Conservation (phyloP, 75 land plant genomes). For the Cryptomeria japonica region DNA sequence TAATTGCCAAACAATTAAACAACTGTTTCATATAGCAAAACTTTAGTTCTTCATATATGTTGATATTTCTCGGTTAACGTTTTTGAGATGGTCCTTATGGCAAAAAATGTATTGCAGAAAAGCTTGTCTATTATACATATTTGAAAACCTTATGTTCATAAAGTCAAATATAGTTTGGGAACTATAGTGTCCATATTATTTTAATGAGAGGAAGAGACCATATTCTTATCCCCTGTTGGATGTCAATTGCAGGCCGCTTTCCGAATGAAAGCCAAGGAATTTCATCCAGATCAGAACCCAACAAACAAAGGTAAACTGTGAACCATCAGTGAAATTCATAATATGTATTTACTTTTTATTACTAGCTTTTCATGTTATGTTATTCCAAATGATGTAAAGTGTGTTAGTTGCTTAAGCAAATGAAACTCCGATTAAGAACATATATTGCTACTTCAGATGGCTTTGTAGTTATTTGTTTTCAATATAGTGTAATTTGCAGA, state of each 20-base stretch:
- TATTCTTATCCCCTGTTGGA: neutral
- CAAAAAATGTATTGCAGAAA: neutral
- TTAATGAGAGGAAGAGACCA: neutral
- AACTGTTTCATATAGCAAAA: neutral
- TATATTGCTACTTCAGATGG: neutral
- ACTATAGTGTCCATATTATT: neutral
- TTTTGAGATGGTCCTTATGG: neutral
- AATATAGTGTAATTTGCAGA: neutral
- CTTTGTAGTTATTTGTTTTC: neutral
- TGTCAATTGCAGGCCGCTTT: conserved; percentile 58
- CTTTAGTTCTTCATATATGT: neutral
- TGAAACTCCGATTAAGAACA: neutral
- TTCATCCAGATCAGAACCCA: conserved; percentile 79
- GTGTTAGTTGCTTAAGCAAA: neutral
- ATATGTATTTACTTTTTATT: neutral
- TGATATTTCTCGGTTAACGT: neutral
- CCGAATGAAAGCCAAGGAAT: conserved; percentile 71
- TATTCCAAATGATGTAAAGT: neutral
- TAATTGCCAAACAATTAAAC: neutral
- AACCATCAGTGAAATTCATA: neutral
- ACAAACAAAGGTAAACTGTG: conserved; percentile 55
- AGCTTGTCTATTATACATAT: neutral
- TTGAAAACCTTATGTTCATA: neutral
- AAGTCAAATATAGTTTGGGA: neutral
- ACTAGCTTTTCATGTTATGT: neutral